Percentiles rank a stretch among this genome's conserved stretches.
These are phyloP conservation scores for Cicer yamashitae DNA, from an alignment of 306 rosid species.

Conservation along the genomic window DNA sequence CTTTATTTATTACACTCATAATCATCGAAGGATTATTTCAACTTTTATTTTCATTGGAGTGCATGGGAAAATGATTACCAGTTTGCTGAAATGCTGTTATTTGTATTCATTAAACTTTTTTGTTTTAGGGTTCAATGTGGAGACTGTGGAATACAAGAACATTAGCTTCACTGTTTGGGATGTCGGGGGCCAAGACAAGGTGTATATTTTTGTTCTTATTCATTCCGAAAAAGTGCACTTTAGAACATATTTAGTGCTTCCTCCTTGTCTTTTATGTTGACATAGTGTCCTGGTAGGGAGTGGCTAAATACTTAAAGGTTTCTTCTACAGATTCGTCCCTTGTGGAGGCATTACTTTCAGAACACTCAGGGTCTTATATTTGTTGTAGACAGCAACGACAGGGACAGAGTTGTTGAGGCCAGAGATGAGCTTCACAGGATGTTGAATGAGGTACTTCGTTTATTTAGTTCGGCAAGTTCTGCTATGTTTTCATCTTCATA, in stretches of 20 bases:
- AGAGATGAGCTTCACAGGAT: slow-evolving; percentile 98
- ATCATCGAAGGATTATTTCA: background rate
- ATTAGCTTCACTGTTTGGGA: slow-evolving; percentile 99
- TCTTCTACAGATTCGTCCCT: slow-evolving; percentile 88
- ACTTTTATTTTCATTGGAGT: background rate
- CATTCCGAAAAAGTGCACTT: background rate
- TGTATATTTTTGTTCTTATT: slow-evolving; percentile 43
- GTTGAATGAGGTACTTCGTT: slow-evolving; percentile 88
- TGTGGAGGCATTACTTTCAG: slow-evolving; percentile 99
- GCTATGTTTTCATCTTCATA: background rate
- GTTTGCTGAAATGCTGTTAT: slow-evolving; percentile 25
- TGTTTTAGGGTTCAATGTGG: slow-evolving; percentile 89
- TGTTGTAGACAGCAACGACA: slow-evolving; percentile 98
- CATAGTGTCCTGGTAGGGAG: background rate
- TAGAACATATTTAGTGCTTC: slow-evolving; percentile 18
- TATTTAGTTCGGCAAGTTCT: slow-evolving; percentile 1
- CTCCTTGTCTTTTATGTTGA: background rate
- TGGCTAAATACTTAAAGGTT: slow-evolving; percentile 29
- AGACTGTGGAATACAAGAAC: slow-evolving; percentile 98
- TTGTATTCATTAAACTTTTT: background rate
- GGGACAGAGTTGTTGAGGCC: slow-evolving; percentile 99
- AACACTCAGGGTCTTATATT: slow-evolving; percentile 99
- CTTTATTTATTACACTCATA: background rate
- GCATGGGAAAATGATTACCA: background rate
- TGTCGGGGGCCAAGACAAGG: slow-evolving; percentile 99